Evolutionary conservation across 2,329 filamentous ascomycete genomes (phyloP), one percentile per base, ranked within the genome.

Genomic region (Penicillium sp.): DNA sequence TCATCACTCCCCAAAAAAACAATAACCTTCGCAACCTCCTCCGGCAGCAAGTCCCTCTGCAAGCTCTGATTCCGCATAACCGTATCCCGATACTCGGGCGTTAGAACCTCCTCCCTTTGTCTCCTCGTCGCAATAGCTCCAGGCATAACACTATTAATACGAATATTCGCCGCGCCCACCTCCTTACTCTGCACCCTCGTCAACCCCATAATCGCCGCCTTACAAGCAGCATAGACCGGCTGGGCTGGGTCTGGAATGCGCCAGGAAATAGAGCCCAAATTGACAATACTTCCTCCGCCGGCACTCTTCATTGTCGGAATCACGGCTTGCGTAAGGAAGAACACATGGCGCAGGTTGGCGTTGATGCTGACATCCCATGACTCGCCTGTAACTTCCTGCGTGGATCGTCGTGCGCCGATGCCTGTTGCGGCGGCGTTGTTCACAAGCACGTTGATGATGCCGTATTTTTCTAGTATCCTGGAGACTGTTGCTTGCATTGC

Each of bases 71-170:
- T 62, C 1, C 57, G 57, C 53, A 75, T 55, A 3, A 74, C 68
- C 34, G 60, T 56, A 1, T 31, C 46, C 6, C 47, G 51, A 44
- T 57, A 71, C 56, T 74, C 72, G 0, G 66, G 62, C 23, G 73
- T 77, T 27, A 75, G 51, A 11, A 77, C 65, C 47, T 72, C 68
- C 0, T 68, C 58, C 27, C 66, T 67, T 67, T 75, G 72, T 3
- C 72, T 59, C 63, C 70, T 60, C 6, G 74, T 77, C 1, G 71
- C 72, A 26, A 77, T 72, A 2, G 72, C 64, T 0, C 74, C 74
- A 0, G 75, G 75, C 71, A 77, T 73, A 24, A 78, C 69, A 46
- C 71, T 75, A 42, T 77, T 77, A 5, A 77, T 69, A 0, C 74
- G 51, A 14, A 73, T 61, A 1, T 66, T 66, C n/a, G 53, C 46